Base-by-base conservation (phyloP, 148 eudicot species). In the Rhododendron ferrugineum region DNA sequence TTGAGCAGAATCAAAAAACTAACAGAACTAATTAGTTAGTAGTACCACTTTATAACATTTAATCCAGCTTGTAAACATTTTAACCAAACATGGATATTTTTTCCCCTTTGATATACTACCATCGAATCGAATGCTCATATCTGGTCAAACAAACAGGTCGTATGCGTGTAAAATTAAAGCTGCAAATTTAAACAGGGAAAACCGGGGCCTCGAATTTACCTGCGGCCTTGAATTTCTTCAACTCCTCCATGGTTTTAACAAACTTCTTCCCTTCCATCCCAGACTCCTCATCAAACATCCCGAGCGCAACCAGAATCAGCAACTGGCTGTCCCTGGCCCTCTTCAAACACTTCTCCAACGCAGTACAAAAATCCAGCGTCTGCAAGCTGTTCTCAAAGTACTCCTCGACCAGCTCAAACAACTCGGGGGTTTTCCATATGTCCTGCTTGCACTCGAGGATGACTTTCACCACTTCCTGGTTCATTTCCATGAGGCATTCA, bases 401-500 rank as follows among this genome's bases (percentile, higher is more conserved):
- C 87, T 97, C 99, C 80, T 97, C 98, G 0, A 97, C 99, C 30
- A 97, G 95, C 86, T 97, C 98, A 85, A 97, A 94, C 76, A 97
- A 84, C 84, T 97, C 98, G 18, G 93, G 98, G 58, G 91, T 95
- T 82, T 94, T 94, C 99, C 99, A 93, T 68, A 97, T 95, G 18
- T 97, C 99, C 86, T 94, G 91, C 94, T 97, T 97, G 88, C 98
- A 94, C 36, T 97, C 95, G 30, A 95, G 88, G 85, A 97, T 93
- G 14, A 97, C 96, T 62, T 94, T 97, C 30, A 93, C 98, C 73
- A 95, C 98, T 84, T 94, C 98, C 75, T 95, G 98, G 74, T 97
- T 97, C 99, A 95, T 95, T 44, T 97, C 99, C 62, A 95, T 81
- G 4, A 93, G 89, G 74, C 98, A 97, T 84, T 88, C 98, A 0